Evolutionary conservation across 371 early-diverging fungal species (phyloP).

Genomic region (Mortierella sp.): DNA sequence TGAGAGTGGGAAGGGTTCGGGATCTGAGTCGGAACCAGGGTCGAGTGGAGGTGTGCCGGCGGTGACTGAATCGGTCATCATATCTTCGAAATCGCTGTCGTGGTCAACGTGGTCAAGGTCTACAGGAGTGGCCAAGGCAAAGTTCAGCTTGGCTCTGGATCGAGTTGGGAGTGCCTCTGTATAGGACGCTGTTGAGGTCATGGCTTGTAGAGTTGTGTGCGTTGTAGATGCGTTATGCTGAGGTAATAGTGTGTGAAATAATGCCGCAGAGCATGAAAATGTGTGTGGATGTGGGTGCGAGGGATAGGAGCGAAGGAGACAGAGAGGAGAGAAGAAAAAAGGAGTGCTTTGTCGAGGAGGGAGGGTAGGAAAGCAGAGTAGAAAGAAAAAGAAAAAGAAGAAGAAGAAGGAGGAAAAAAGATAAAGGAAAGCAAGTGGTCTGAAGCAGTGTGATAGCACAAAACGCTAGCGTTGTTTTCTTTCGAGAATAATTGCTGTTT

Average conservation of each 20-base stretch:
- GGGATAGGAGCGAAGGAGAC: neutral
- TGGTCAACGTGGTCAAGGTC: neutral
- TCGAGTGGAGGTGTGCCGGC: constrained; percentile 52
- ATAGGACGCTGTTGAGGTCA: constrained; percentile 3
- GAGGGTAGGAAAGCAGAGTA: neutral
- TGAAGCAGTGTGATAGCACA: neutral
- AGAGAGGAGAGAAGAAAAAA: neutral
- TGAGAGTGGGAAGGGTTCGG: constrained; percentile 35
- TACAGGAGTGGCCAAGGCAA: neutral
- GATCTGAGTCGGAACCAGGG: constrained; percentile 36
- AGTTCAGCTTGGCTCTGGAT: constrained; percentile 1
- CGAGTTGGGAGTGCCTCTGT: constrained; percentile 10
- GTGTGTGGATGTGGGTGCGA: neutral
- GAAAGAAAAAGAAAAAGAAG: neutral
- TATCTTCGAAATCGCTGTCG: constrained; percentile 22
- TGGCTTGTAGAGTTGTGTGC: neutral
- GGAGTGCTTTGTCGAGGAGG: neutral
- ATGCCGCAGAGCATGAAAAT: neutral
- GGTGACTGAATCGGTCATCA: constrained; percentile 36
- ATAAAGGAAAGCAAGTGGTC: neutral
- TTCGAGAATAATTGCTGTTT: neutral
- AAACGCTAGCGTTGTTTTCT: neutral
- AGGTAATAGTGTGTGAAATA: neutral
- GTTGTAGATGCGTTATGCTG: neutral
- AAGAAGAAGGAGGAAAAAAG: neutral